A percentile compares a stretch with the other conserved stretches of the same genome.
Conservation (phyloP, 441 rosid species). For the Croton setiger region DNA sequence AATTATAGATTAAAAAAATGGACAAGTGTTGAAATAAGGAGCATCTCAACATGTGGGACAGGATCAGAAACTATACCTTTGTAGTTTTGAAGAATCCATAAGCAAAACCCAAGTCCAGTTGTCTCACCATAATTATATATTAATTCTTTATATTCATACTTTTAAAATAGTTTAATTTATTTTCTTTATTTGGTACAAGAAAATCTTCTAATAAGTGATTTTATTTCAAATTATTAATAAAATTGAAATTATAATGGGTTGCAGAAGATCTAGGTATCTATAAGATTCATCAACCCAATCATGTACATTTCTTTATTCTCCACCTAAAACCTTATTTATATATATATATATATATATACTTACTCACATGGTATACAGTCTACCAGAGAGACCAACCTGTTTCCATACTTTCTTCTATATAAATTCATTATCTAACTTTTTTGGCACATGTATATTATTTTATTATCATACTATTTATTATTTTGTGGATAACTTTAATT, state of each 20-base stretch:
- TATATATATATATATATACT: background rate
- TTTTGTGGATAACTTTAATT: constrained; percentile 3
- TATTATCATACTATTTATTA: too few species aligned
- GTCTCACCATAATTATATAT: constrained; percentile 23
- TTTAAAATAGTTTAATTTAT: constrained; percentile 15
- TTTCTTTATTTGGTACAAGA: constrained; percentile 15
- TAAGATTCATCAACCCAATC: constrained; percentile 35
- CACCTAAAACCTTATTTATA: constrained; percentile 25
- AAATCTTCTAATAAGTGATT: constrained; percentile 32
- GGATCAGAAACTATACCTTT: constrained; percentile 22
- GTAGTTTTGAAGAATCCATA: constrained; percentile 40
- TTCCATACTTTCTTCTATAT: background rate
- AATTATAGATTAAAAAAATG: too few species aligned
- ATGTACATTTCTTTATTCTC: constrained; percentile 27
- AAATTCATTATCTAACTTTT: constrained; percentile 6
- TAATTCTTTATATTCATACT: constrained; percentile 20
- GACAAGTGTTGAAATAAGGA: constrained; percentile 35
- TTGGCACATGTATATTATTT: constrained; percentile 27
- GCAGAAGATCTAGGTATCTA: constrained; percentile 35
- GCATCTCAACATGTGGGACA: constrained; percentile 43
- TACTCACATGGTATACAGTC: constrained; percentile 36
- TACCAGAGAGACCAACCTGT: constrained; percentile 25
- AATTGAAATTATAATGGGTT: constrained; percentile 17
- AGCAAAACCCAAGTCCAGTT: constrained; percentile 22
- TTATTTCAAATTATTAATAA: constrained; percentile 16